phyloP scores from a whole-genome alignment of 306 rosid genomes.

The Cucumis melo region DNA sequence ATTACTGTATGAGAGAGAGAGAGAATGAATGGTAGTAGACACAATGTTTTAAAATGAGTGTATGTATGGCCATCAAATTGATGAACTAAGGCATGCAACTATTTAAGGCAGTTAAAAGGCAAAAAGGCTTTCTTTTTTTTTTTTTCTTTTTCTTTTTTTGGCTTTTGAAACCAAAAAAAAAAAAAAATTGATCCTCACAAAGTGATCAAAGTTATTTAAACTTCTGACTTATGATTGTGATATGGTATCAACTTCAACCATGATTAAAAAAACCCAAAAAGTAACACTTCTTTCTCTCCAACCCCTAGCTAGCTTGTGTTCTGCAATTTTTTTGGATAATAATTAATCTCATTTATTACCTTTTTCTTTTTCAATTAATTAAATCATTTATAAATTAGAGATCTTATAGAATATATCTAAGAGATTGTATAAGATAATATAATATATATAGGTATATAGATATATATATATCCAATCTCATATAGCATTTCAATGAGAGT shows the following conservation, averaged over 20 bases:
- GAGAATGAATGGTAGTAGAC: not conserved
- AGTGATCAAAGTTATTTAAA: not conserved
- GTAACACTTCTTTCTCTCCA: not conserved
- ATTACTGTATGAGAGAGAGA: not conserved
- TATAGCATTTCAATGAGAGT: not conserved
- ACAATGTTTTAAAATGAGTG: not conserved
- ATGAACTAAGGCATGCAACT: not conserved
- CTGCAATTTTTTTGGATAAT: not conserved
- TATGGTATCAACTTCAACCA: not conserved
- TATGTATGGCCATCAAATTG: not conserved
- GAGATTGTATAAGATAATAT: not conserved
- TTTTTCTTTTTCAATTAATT: not conserved
- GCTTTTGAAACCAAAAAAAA: not conserved
- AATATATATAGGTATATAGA: not conserved
- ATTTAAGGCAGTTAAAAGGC: not conserved
- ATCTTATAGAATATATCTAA: not conserved
- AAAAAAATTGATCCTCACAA: not conserved
- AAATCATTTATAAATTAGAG: not conserved
- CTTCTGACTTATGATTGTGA: not conserved
- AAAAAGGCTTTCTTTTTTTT: not conserved
- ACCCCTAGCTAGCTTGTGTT: not conserved
- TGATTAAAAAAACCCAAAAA: not conserved
- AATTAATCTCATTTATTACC: not conserved
- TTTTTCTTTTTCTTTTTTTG: not conserved
- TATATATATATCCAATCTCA: not conserved